Evolutionary conservation across 352 stramenopile species (phyloP).

Genomic region (Phytophthora vignae): DNA sequence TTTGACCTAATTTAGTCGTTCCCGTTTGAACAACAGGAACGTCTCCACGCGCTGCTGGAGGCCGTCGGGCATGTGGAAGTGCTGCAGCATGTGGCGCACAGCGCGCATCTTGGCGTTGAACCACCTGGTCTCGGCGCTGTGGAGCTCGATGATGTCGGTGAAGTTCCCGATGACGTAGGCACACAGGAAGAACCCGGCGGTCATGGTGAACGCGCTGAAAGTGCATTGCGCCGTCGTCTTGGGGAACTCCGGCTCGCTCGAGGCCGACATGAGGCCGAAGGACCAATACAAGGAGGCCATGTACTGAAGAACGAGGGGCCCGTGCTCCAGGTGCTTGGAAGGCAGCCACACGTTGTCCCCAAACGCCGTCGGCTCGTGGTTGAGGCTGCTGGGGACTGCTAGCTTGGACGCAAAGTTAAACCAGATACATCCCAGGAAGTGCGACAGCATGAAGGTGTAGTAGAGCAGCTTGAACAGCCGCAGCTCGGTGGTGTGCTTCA

Average conservation of each 20-base stretch:
- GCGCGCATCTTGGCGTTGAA: constrained; percentile 63
- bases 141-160: constrained; percentile 62
- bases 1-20: no score
- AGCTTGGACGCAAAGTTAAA: constrained; percentile 59
- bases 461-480: constrained; percentile 76
- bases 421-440: constrained; percentile 67
- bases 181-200: constrained; percentile 69
- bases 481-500: constrained; percentile 66
- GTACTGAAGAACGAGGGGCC: constrained; percentile 45
- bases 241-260: constrained; percentile 55
- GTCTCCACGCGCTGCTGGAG: constrained; percentile 61
- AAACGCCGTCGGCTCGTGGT: constrained; percentile 19
- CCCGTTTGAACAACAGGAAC: constrained; percentile 75
- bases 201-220: constrained; percentile 68
- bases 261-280: constrained; percentile 68
- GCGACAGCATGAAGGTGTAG: constrained; percentile 72
- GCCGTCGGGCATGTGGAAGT: constrained; percentile 54
- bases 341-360: constrained; percentile 48
- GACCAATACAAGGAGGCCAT: constrained; percentile 68
- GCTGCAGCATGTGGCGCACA: constrained; percentile 54
- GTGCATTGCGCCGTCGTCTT: constrained; percentile 57
- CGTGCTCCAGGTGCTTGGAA: constrained; percentile 34
- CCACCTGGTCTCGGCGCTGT: constrained; percentile 61
- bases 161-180: constrained; percentile 79
- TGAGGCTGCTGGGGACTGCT: constrained; percentile 24